phyloP scores from a whole-genome alignment of 75 land plant genomes.

The Sequoiadendron giganteum region DNA sequence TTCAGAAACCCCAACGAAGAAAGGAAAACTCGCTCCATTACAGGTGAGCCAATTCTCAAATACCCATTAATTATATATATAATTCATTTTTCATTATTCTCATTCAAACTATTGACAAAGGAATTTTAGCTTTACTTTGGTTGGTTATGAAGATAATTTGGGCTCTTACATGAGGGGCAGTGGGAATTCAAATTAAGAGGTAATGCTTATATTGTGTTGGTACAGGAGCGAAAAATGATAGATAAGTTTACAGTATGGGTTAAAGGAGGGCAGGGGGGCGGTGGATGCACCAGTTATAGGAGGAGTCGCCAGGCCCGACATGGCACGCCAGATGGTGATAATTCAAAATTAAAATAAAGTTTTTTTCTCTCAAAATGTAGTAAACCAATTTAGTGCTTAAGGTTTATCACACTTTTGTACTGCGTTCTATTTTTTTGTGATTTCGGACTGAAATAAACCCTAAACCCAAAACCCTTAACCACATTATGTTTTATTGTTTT shows the following conservation, averaged over 20 bases:
- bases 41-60: neutral
- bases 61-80: neutral
- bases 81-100: neutral
- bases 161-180: neutral
- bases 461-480: neutral
- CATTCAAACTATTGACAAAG: neutral
- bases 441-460: neutral
- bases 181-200: neutral
- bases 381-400: neutral
- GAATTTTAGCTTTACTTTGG: neutral
- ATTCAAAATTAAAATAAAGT: neutral
- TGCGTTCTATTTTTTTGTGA: no score
- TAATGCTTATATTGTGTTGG: neutral
- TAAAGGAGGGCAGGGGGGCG: constrained; percentile 93
- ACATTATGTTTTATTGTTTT: neutral
- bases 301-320: constrained; percentile 71
- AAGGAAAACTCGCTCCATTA: constrained; percentile 12
- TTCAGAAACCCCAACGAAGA: constrained; percentile 2
- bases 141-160: neutral
- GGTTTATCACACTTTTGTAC: neutral
- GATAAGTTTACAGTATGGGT: constrained; percentile 74
- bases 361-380: neutral
- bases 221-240: constrained; percentile 85
- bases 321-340: constrained; percentile 84
- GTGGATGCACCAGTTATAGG: constrained; percentile 80